Evolutionary conservation across 2,329 filamentous ascomycete genomes (phyloP).

Genomic region (Daldinia sp.): DNA sequence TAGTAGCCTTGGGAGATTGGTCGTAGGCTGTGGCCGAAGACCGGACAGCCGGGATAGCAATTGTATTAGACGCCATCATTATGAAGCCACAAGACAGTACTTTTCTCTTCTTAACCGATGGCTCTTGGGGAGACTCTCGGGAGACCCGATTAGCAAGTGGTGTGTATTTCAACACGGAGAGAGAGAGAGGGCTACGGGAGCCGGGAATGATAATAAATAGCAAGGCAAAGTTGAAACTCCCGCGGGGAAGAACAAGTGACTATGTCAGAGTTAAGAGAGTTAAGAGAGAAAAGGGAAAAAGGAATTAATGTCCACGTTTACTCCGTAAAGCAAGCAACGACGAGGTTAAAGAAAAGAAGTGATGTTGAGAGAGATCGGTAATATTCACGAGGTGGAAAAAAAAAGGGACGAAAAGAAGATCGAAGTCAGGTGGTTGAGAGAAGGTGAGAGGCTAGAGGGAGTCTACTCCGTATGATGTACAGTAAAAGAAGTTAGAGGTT

Average conservation of each 20-base stretch:
- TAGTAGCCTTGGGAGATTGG: constrained; percentile 59
- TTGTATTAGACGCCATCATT: constrained; percentile 72
- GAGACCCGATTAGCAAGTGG: constrained; percentile 20
- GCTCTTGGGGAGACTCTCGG: constrained; percentile 8
- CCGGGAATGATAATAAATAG: constrained; percentile 26
- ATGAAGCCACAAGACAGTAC: constrained; percentile 22
- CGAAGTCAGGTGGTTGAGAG: constrained; percentile 38
- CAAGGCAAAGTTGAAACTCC: constrained; percentile 25
- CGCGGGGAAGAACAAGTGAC: constrained; percentile 19
- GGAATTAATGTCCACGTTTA: constrained; percentile 9
- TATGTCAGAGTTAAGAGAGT: constrained; percentile 14
- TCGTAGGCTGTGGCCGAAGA: constrained; percentile 53
- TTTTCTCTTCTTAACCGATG: constrained; percentile 18
- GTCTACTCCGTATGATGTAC: constrained; percentile 31
- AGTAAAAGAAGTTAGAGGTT: constrained; percentile 18
- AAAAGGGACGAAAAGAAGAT: constrained; percentile 31
- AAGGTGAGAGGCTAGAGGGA: constrained; percentile 14
- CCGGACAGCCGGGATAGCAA: constrained; percentile 71
- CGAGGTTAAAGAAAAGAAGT: constrained; percentile 31
- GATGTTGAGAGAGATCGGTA: constrained; percentile 37
- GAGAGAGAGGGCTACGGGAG: constrained; percentile 14
- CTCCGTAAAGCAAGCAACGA: constrained; percentile 22
- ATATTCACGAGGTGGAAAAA: constrained; percentile 35
- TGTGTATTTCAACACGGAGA: constrained; percentile 14
- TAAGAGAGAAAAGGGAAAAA: constrained; percentile 22